phyloP scores from a whole-genome alignment of 192 early-diverging fungal species.

The Chytriomyces sp. region DNA sequence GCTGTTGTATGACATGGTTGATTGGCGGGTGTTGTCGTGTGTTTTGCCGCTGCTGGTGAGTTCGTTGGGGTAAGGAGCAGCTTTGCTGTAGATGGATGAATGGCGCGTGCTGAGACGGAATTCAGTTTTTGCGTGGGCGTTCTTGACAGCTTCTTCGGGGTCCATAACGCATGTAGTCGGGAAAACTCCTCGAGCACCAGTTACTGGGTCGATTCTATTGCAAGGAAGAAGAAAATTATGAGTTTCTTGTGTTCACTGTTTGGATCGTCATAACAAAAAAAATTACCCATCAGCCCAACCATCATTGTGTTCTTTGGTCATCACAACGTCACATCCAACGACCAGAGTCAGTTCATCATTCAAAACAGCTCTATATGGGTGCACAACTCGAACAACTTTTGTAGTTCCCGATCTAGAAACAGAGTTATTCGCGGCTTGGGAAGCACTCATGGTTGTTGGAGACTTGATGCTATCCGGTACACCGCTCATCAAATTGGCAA shows the following conservation, averaged over 20 bases:
- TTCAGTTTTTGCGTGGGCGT: background rate
- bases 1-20: background rate
- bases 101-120: slow-evolving; percentile 13
- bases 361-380: slow-evolving; percentile 36
- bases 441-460: background rate
- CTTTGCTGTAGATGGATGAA: slow-evolving; percentile 12
- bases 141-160: slow-evolving; percentile 1
- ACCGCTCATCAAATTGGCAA: background rate
- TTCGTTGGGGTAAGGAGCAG: background rate
- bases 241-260: background rate
- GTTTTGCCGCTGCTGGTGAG: background rate
- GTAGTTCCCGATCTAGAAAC: background rate
- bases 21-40: background rate
- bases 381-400: slow-evolving; percentile 19
- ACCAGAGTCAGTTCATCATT: slow-evolving; percentile 42
- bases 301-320: slow-evolving; percentile 44
- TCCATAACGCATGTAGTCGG: slow-evolving; percentile 43
- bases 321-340: slow-evolving; percentile 35
- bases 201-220: slow-evolving; percentile 24
- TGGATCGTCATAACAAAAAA: background rate
- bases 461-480: background rate
- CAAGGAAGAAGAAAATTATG: background rate
- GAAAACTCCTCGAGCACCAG: slow-evolving; percentile 43
- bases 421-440: background rate
- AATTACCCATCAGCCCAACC: slow-evolving; percentile 40